A percentile compares a stretch with the other conserved stretches of the same genome.
Evolutionary conservation across 2,329 filamentous ascomycete species (phyloP).

Genomic region (Akanthomyces dipterigenus): DNA sequence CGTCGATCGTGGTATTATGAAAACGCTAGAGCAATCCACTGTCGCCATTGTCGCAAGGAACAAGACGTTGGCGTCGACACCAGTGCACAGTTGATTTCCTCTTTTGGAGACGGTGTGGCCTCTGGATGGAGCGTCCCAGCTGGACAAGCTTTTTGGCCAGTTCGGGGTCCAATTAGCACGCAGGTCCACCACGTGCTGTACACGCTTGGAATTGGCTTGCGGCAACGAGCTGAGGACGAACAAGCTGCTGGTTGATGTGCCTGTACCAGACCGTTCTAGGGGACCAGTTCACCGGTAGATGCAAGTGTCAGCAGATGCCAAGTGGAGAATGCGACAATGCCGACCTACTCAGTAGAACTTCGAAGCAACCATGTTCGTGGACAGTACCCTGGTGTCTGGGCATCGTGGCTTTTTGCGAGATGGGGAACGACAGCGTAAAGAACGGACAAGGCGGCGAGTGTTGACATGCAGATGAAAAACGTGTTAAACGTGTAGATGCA

Average conservation of each 20-base stretch:
- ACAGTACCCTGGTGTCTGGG: neutral
- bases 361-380: neutral
- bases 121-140: constrained; percentile 4
- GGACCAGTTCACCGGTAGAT: neutral
- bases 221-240: neutral
- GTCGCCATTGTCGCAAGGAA: neutral
- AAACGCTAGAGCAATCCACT: neutral
- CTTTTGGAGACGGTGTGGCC: constrained; percentile 10
- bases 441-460: neutral
- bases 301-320: neutral
- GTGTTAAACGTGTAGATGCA: neutral
- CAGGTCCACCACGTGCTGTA: neutral
- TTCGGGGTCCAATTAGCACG: neutral
- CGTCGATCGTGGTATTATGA: neutral
- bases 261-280: too few species aligned
- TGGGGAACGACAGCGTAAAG: neutral
- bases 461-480: neutral
- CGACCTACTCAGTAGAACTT: neutral
- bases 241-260: neutral
- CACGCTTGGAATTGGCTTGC: neutral
- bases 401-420: neutral
- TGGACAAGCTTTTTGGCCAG: constrained; percentile 1
- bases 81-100: constrained; percentile 8
- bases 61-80: neutral
- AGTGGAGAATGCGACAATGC: neutral